Evolutionary conservation across 306 rosid species (phyloP).

Genomic region (Phaseolus lunatus): DNA sequence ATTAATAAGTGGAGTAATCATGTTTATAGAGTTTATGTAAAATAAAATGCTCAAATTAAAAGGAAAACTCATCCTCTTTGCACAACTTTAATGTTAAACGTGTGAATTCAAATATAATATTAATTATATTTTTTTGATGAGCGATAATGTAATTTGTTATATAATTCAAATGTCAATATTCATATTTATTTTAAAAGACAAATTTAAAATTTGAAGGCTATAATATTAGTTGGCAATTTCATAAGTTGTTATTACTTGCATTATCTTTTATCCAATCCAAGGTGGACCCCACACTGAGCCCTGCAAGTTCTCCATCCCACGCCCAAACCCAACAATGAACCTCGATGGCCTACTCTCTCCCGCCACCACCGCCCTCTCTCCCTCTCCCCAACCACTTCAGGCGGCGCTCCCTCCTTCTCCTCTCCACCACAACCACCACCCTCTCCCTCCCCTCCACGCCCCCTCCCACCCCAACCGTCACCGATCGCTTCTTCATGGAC

Average conservation of each 20-base stretch:
- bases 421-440: slow-evolving; percentile 33
- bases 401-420: slow-evolving; percentile 59
- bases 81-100: too few relatives aligned
- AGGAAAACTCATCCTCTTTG: too few relatives aligned
- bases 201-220: not conserved
- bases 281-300: slow-evolving; percentile 46
- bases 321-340: slow-evolving; percentile 3
- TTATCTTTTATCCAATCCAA: not conserved
- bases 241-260: not conserved
- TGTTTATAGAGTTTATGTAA: too few relatives aligned
- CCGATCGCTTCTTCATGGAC: slow-evolving; percentile 92
- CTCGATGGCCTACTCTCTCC: slow-evolving; percentile 58
- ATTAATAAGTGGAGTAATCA: too few relatives aligned
- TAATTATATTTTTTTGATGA: too few relatives aligned
- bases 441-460: slow-evolving; percentile 47
- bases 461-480: slow-evolving; percentile 70
- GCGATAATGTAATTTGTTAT: too few relatives aligned
- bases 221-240: not conserved
- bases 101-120: too few relatives aligned
- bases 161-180: too few relatives aligned
- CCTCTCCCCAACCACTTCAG: slow-evolving; percentile 47
- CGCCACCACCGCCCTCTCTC: slow-evolving; percentile 31
- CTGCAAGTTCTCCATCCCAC: slow-evolving; percentile 22
- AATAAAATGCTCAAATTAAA: too few relatives aligned
- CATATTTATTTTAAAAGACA: too few relatives aligned